phyloP scores from a whole-genome alignment of 106 monocot species.

The Acorus calamus region DNA sequence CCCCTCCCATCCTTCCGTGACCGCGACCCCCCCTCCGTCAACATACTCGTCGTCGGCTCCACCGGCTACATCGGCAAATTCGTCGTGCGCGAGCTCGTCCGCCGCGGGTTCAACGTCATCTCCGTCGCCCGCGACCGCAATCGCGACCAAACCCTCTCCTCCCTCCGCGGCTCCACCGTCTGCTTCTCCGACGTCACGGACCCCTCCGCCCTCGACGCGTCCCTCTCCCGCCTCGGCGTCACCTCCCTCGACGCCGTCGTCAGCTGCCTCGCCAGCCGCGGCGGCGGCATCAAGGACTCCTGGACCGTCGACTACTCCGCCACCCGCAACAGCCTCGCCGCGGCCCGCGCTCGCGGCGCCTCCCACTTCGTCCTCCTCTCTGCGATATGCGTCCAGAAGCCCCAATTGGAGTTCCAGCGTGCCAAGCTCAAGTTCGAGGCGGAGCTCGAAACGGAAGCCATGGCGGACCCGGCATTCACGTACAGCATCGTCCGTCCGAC shows the following conservation, averaged over 20 bases:
- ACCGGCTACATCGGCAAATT: conserved; percentile 89
- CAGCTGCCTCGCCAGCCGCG: conserved; percentile 88
- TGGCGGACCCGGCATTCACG: conserved; percentile 31
- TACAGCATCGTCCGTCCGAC: conserved; percentile 96
- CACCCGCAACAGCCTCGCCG: conserved; percentile 52
- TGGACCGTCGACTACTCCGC: conserved; percentile 79
- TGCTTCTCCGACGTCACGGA: conserved; percentile 95
- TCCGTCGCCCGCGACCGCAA: conserved; percentile 63
- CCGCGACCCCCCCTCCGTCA: conserved; percentile 31
- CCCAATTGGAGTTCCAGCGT: conserved; percentile 88
- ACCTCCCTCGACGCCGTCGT: conserved; percentile 52
- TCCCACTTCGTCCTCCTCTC: conserved; percentile 84
- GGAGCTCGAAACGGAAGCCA: conserved; percentile 36
- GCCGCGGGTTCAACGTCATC: conserved; percentile 68
- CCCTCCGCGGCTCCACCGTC: conserved; percentile 44
- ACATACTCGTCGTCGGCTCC: conserved; percentile 62
- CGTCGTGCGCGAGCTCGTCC: conserved; percentile 74
- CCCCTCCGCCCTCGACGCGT: conserved; percentile 24
- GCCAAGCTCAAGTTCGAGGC: conserved; percentile 92
- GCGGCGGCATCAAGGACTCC: conserved; percentile 72
- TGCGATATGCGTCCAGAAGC: conserved; percentile 95
- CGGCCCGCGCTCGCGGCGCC: conserved; percentile 55
- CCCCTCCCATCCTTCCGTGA: conserved; percentile 21
- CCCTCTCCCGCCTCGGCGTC: conserved; percentile 32
- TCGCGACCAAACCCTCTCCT: conserved; percentile 29